phyloP scores from a whole-genome alignment of 305 asterid species.

The Rubia peregrina region DNA sequence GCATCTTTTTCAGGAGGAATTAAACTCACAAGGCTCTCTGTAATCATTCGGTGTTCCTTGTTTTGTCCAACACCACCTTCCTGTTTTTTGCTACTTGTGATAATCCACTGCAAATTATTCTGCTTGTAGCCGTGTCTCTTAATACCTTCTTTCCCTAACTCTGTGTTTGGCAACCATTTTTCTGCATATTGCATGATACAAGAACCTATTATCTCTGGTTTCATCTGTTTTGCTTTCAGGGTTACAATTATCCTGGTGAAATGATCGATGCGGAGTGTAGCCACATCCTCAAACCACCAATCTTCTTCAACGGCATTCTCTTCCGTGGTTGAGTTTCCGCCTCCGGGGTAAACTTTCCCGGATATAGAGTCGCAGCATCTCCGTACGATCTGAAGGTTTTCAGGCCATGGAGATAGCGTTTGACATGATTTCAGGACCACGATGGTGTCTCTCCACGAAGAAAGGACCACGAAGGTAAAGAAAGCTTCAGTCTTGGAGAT shows the following conservation, averaged over 20 bases:
- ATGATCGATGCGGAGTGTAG: slow-evolving; percentile 52
- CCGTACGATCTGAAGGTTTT: slow-evolving; percentile 77
- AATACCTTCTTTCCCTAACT: slow-evolving; percentile 26
- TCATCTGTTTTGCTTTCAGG: slow-evolving; percentile 48
- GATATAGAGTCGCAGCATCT: slow-evolving; percentile 70
- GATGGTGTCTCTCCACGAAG: slow-evolving; percentile 71
- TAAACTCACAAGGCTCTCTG: slow-evolving; percentile 64
- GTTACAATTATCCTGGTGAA: slow-evolving; percentile 57
- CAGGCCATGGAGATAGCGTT: slow-evolving; percentile 74
- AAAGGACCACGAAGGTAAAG: slow-evolving; percentile 70
- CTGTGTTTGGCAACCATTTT: slow-evolving; percentile 46
- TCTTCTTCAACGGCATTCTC: slow-evolving; percentile 26
- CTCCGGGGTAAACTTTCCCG: slow-evolving; percentile 46
- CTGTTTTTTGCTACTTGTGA: slow-evolving; percentile 39
- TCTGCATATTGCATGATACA: slow-evolving; percentile 53
- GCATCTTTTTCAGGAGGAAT: slow-evolving; percentile 65
- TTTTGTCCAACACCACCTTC: slow-evolving; percentile 33
- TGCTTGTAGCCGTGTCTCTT: slow-evolving; percentile 20
- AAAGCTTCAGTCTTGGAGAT: slow-evolving; percentile 74
- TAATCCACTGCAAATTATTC: slow-evolving; percentile 53
- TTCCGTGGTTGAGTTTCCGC: slow-evolving; percentile 27
- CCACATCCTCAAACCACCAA: slow-evolving; percentile 65
- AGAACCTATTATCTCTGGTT: slow-evolving; percentile 52
- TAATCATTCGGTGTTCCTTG: slow-evolving; percentile 45
- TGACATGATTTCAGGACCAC: slow-evolving; percentile 62